Percentiles rank a stretch among this genome's conserved stretches.
Evolutionary conservation across 225 moss, liverwort and hornwort species (phyloP).

Genomic region (Pseudoscleropodium purum): DNA sequence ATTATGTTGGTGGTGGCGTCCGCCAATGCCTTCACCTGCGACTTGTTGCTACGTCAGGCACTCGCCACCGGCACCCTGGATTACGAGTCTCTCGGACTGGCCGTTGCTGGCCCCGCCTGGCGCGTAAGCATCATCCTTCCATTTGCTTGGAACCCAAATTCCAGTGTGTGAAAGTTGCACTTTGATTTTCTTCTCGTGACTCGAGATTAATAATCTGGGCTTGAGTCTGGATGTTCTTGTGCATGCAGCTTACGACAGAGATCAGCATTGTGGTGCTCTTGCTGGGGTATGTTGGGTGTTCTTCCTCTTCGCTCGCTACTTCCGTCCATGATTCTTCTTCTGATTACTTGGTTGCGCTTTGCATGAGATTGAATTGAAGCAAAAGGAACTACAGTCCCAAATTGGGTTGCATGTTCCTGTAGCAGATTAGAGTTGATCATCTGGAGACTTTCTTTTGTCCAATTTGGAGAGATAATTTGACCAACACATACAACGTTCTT

Average conservation of each 20-base stretch:
- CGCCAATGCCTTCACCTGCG: conserved; percentile 75
- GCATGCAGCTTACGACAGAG: conserved; percentile 61
- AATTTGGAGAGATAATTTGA: not conserved
- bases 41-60: conserved; percentile 77
- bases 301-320: not conserved
- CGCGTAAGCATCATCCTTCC: conserved; percentile 21
- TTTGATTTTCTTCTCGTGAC: not conserved
- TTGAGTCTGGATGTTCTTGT: not conserved
- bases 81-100: conserved; percentile 48
- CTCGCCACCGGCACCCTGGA: conserved; percentile 42
- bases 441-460: not conserved
- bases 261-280: conserved; percentile 72
- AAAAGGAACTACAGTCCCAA: too few species aligned
- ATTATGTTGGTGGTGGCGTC: conserved; percentile 73
- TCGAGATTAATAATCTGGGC: not conserved
- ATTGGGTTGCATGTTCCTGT: not conserved
- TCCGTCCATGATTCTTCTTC: not conserved
- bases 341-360: not conserved
- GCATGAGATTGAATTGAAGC: not conserved
- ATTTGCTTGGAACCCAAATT: not conserved
- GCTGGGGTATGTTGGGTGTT: conserved; percentile 24
- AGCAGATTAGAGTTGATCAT: not conserved
- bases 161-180: not conserved
- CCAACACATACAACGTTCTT: not conserved
- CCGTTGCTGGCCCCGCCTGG: conserved; percentile 65